Evolutionary conservation across 169 alveolate genomes (phyloP), one percentile per base, ranked within the genome.

Genomic region (Amoebophrya sp.): DNA sequence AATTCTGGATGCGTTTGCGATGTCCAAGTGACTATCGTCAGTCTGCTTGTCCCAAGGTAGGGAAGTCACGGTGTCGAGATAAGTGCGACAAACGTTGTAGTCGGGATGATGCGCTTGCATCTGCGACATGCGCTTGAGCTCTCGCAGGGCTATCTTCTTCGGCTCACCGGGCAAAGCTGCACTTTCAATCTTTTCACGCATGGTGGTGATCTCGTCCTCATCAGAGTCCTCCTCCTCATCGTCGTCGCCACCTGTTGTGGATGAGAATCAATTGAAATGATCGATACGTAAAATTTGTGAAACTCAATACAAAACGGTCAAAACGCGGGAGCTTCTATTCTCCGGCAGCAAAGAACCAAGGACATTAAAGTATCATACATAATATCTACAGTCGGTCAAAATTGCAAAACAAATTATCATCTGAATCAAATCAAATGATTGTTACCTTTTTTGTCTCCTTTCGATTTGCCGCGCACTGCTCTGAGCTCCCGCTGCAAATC

Each of bases 31-130:
- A 10, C 38, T 36, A 83, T 93, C 96, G 90, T 92, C 92, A 18
- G 96, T 78, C 33, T 90, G 90, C 24, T 95, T 92, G 18, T 97
- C 97, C 95, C 95, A 96, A 3, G 98, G 98, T 40, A 96, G 90
- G 40, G 89, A 90, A 41, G 96, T 92, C 36, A 96, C 93, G 93
- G 95, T 94, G 33, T 96, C 98, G 38, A 96, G 77, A 89, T 96
- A 96, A 0, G 95, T 95, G 36, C 96, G 89, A 39, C 95, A 90
- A 26, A 95, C 94, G 41, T 93, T 90, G 77, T 93, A 91, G 53
- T 96, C 98, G 41, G 89, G 40, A 23, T 12, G 40, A 40, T 12
- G 40, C 24, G n/a, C 1, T 24, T 12, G 89, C 89, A n/a, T 33
- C 40, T 77, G 36, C 3, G 12, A 12, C 40, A 33, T 33, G 40